phyloP scores from a whole-genome alignment of 176 grass and related monocot species.

The Zea mays region Zm-B73-REFERENCE-NAM-5.0 NC_050103.1:124912001-124912500 shows the following conservation, averaged over 20 bases:
- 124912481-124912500: too few species aligned
- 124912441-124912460: too few species aligned
- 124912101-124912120: too few species aligned
- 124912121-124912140: too few species aligned
- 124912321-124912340: background rate
- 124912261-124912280: constrained; percentile 1
- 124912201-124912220: background rate
- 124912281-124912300: background rate
- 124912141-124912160: too few species aligned
- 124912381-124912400: too few species aligned
- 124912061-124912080: too few species aligned
- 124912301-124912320: background rate
- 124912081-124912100: too few species aligned
- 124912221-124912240: constrained; percentile 8
- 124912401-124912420: too few species aligned
- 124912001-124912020: constrained; percentile 91
- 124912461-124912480: too few species aligned
- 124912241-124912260: constrained; percentile 29
- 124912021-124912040: constrained; percentile 66
- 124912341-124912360: constrained; percentile 1
- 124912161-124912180: too few species aligned
- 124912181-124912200: background rate
- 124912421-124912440: too few species aligned
- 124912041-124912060: constrained; percentile 31
- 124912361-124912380: constrained; percentile 23